Evolutionary conservation across 202 grass and related monocot species (phyloP), one percentile per base, ranked within the genome.

Genomic region (Saccharum hybrid): DNA sequence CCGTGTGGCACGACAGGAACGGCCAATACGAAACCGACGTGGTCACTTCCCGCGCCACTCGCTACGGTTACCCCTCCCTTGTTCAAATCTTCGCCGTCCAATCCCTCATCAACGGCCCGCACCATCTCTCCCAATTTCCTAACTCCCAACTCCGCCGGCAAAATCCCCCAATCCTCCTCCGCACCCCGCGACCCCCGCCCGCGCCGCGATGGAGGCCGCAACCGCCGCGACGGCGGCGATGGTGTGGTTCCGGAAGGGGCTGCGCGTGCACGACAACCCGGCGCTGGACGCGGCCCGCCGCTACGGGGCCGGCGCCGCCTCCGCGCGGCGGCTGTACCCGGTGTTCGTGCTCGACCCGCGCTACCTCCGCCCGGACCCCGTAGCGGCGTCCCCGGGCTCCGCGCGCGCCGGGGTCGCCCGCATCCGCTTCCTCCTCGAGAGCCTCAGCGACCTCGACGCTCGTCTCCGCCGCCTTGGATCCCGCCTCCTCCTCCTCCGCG

Each of bases 191-290:
- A 4, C 2, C 34, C 13, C 41, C 23, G 5, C 33, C 37, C 4
- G 48, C 4, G 23, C 37, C 4, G 48, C 4, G 23, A 85, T 81
- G 74, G 86, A 89, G 61, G 52, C 68, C 61, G 70, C 76, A 23
- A 88, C 81, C 74, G 84, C 88, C 31, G 77, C 80, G 68, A 87
- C 77, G 79, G 82, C 83, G 86, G 88, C 92, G 36, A 79, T 98
- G 92, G 84, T 98, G 33, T 98, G 96, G 96, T 95, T 98, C 73
- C 78, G 96, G 49, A 95, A 95, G 85, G 96, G 92, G 11, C 83
- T 98, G 19, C 90, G 92, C 21, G 81, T 98, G 51, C 92, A 98
- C 83, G 96, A 98, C 87, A 98, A 98, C 77, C 96, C 96, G 15
- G 92, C 91, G 26, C 90, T 95, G 15, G 90, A 98, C 31, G 81